These are phyloP conservation scores for Penicillium herquei DNA, from an alignment of 495 filamentous ascomycete species.

Conservation along the genomic window DNA sequence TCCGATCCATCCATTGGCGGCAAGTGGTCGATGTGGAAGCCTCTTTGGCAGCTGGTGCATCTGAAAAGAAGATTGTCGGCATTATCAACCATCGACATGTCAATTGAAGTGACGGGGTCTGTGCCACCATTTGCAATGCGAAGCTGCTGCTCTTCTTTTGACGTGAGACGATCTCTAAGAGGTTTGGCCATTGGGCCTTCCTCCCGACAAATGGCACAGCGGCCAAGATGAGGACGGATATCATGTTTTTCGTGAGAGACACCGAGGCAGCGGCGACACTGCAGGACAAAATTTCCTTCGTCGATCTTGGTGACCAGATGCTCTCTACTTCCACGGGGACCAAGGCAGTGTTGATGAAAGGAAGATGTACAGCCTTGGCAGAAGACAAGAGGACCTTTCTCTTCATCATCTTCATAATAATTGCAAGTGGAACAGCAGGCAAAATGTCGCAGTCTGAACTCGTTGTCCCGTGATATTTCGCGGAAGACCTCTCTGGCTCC, in stretches of 20 bases:
- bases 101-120: conserved; percentile 69
- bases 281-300: conserved; percentile 75
- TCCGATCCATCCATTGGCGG: conserved; percentile 32
- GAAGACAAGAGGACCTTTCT: conserved; percentile 65
- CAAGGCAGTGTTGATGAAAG: conserved; percentile 81
- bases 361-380: conserved; percentile 88
- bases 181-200: conserved; percentile 62
- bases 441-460: conserved; percentile 68
- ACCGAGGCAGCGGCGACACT: conserved; percentile 84
- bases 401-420: conserved; percentile 45
- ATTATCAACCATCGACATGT: conserved; percentile 68
- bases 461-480: conserved; percentile 47
- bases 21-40: conserved; percentile 80
- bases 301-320: conserved; percentile 93
- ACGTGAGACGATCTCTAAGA: conserved; percentile 66
- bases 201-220: conserved; percentile 66
- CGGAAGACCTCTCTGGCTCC: conserved; percentile 71
- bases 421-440: conserved; percentile 71
- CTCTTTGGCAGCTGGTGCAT: conserved; percentile 73
- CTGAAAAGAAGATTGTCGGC: conserved; percentile 74
- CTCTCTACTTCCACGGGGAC: conserved; percentile 66
- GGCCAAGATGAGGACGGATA: conserved; percentile 63
- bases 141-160: conserved; percentile 78
- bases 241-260: conserved; percentile 62
- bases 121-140: conserved; percentile 72